A percentile compares a stretch with the other conserved stretches of the same genome.
These are phyloP conservation scores for Cladosporium sp. DNA, from an alignment of 2,329 filamentous ascomycete genomes.

Conservation along the genomic window DNA sequence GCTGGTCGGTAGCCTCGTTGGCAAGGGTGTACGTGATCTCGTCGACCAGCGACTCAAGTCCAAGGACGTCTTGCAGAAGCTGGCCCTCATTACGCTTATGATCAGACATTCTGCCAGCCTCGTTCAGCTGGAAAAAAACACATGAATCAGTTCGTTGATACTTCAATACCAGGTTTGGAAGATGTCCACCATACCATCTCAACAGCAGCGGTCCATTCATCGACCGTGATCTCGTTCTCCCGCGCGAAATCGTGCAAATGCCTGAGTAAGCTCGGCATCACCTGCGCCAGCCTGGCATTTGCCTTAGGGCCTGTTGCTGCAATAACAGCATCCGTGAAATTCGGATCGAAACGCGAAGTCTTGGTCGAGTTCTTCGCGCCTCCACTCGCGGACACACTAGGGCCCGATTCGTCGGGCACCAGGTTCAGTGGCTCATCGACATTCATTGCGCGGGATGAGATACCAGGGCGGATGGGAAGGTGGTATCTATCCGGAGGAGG, in stretches of 20 bases:
- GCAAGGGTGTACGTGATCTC: slow-evolving; percentile 71
- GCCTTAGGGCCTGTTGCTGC: slow-evolving; percentile 34
- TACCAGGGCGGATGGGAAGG: background rate
- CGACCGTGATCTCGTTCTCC: slow-evolving; percentile 55
- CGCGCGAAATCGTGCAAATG: slow-evolving; percentile 58
- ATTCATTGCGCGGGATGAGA: background rate
- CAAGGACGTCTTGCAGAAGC: slow-evolving; percentile 55
- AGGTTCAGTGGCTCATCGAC: slow-evolving; percentile 1
- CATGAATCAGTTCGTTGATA: background rate
- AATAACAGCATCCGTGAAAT: slow-evolving; percentile 35
- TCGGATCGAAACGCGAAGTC: slow-evolving; percentile 23
- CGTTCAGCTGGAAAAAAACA: slow-evolving; percentile 47
- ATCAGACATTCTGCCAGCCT: slow-evolving; percentile 60
- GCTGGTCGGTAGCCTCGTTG: slow-evolving; percentile 44
- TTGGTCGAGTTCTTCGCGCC: background rate
- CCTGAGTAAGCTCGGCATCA: slow-evolving; percentile 49
- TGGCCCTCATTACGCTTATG: slow-evolving; percentile 61
- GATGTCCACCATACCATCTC: slow-evolving; percentile 34
- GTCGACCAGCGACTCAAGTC: slow-evolving; percentile 60
- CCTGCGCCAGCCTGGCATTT: slow-evolving; percentile 28
- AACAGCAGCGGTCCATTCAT: slow-evolving; percentile 56
- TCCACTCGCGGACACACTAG: background rate
- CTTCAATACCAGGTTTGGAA: background rate
- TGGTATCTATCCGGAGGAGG: background rate
- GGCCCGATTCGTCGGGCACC: slow-evolving; percentile 4